A percentile compares a stretch with the other conserved stretches of the same genome.
Conservation (phyloP, 768 basidiomycete species). For the Lyophyllum decastes region DNA sequence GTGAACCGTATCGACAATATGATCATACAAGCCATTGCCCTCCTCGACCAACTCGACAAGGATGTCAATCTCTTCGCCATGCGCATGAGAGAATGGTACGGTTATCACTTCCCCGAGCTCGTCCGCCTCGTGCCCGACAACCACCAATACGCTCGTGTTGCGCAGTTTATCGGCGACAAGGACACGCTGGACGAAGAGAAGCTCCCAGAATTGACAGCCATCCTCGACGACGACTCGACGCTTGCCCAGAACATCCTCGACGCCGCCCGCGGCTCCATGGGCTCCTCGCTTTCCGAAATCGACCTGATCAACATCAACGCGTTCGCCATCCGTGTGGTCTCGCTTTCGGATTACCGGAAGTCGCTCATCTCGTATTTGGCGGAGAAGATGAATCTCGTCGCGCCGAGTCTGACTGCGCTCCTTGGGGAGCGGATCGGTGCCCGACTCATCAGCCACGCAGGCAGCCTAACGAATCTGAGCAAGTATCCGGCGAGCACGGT, state of each 20-base stretch:
- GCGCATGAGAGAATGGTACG: slow-evolving; percentile 99
- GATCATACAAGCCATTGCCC: slow-evolving; percentile 99
- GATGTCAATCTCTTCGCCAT: slow-evolving; percentile 99
- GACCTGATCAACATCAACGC: slow-evolving; percentile 95
- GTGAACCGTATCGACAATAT: slow-evolving; percentile 97
- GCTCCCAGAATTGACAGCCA: slow-evolving; percentile 72
- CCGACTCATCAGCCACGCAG: slow-evolving; percentile 92
- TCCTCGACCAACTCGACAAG: slow-evolving; percentile 98
- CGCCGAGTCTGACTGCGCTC: slow-evolving; percentile 88
- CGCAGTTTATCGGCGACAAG: slow-evolving; percentile 89
- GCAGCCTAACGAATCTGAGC: slow-evolving; percentile 93
- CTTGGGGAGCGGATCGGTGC: slow-evolving; percentile 93
- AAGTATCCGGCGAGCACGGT: slow-evolving; percentile 99
- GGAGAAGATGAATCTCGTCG: slow-evolving; percentile 98
- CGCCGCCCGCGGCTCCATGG: slow-evolving; percentile 93
- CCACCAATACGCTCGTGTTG: slow-evolving; percentile 86
- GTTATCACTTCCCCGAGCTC: slow-evolving; percentile 98
- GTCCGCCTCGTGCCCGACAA: slow-evolving; percentile 93
- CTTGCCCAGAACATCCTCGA: slow-evolving; percentile 94
- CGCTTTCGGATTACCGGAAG: slow-evolving; percentile 92
- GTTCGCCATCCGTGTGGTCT: slow-evolving; percentile 88
- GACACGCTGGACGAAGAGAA: slow-evolving; percentile 77
- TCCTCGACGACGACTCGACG: slow-evolving; percentile 83
- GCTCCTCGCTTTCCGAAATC: slow-evolving; percentile 84
- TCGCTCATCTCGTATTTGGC: slow-evolving; percentile 82